A percentile compares a stretch with the other conserved stretches of the same genome.
Evolutionary conservation across 805 yeast species (phyloP).

Genomic region (Zygotorulaspora florentina): DNA sequence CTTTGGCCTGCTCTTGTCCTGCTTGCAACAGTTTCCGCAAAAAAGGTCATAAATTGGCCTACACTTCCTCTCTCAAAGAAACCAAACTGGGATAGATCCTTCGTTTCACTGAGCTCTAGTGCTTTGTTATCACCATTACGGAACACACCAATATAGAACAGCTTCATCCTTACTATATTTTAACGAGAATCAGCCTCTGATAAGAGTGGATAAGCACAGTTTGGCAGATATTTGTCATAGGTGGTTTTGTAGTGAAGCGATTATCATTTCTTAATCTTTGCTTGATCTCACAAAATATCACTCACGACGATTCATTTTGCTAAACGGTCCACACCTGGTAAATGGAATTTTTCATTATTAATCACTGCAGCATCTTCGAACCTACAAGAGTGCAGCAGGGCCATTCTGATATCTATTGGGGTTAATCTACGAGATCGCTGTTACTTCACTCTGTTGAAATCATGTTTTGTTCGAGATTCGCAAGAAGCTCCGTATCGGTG

Average conservation of each 20-base stretch:
- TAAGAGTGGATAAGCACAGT: not conserved
- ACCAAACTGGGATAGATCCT: slow-evolving; percentile 80
- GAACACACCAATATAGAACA: slow-evolving; percentile 84
- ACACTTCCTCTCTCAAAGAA: slow-evolving; percentile 83
- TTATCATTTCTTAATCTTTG: no score
- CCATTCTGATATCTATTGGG: not conserved
- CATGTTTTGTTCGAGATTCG: slow-evolving; percentile 5
- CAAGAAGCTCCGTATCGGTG: slow-evolving; percentile 2
- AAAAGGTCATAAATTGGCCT: slow-evolving; percentile 91
- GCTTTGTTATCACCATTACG: slow-evolving; percentile 58
- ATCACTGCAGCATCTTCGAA: not conserved
- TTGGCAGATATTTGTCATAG: no score
- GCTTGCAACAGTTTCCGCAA: slow-evolving; percentile 82
- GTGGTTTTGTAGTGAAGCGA: no score
- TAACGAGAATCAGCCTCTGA: not conserved
- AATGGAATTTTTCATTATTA: not conserved
- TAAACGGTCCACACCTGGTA: not conserved
- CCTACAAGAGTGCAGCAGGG: not conserved
- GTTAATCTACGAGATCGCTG: not conserved
- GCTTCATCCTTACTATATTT: slow-evolving; percentile 58
- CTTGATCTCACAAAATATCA: no score
- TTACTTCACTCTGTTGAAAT: not conserved
- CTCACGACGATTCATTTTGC: no score
- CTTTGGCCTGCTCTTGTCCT: slow-evolving; percentile 88
- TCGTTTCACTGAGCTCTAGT: slow-evolving; percentile 70